Evolutionary conservation across 805 yeast genomes (phyloP).

Genomic region (Candida sonorensis): DNA sequence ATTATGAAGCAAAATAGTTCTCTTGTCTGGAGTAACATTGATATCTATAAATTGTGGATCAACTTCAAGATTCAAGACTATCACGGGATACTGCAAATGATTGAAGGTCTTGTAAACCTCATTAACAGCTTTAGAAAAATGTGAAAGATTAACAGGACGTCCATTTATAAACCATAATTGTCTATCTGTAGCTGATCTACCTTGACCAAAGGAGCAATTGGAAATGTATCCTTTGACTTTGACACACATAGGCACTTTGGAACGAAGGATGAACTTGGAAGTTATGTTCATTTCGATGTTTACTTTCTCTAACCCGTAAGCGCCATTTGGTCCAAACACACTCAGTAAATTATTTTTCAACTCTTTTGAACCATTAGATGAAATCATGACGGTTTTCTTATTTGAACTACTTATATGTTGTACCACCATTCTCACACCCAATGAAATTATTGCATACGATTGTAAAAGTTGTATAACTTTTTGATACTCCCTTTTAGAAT

Average conservation of each 20-base stretch:
- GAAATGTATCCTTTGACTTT: constrained; percentile 60
- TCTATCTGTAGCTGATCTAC: constrained; percentile 64
- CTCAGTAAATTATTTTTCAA: constrained; percentile 54
- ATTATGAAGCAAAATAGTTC: constrained; percentile 59
- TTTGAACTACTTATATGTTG: constrained; percentile 42
- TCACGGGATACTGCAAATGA: constrained; percentile 64
- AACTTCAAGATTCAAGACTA: constrained; percentile 53
- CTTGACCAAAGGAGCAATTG: constrained; percentile 71
- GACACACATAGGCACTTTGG: constrained; percentile 26
- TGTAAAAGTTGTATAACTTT: constrained; percentile 60
- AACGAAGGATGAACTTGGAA: constrained; percentile 18
- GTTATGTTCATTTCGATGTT: constrained; percentile 34
- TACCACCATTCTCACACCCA: constrained; percentile 53
- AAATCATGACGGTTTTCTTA: constrained; percentile 47
- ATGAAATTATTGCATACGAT: constrained; percentile 57
- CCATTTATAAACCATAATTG: constrained; percentile 70
- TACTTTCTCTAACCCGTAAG: constrained; percentile 50
- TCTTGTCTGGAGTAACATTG: constrained; percentile 89
- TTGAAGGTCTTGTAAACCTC: constrained; percentile 72
- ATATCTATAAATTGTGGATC: constrained; percentile 58
- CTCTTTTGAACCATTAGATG: constrained; percentile 45
- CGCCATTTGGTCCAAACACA: constrained; percentile 65
- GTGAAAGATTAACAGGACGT: constrained; percentile 62
- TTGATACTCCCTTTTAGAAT: constrained; percentile 62
- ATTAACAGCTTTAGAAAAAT: constrained; percentile 51